These are phyloP conservation scores for Vitis hybrid DNA, from an alignment of 177 flowering plant species.

Conservation along the genomic window DNA sequence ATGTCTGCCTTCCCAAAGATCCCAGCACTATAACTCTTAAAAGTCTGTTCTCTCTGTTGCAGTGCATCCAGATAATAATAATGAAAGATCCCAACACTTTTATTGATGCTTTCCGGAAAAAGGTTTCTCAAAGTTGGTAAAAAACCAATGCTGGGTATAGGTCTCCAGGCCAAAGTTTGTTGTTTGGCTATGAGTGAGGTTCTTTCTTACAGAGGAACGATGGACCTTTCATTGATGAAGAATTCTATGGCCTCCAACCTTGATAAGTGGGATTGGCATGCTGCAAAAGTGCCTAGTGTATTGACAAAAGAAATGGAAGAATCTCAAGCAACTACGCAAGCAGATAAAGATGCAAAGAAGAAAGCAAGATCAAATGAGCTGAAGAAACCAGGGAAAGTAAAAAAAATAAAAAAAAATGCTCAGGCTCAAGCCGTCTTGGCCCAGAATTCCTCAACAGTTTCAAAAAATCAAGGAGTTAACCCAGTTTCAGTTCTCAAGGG, in stretches of 20 bases:
- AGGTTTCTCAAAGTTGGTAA: conserved; percentile 44
- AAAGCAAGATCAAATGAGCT: conserved; percentile 91
- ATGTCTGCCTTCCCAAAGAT: conserved; percentile 31
- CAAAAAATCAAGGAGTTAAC: conserved; percentile 20
- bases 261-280: too few relatives aligned
- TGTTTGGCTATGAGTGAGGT: conserved; percentile 41
- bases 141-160: conserved; percentile 52
- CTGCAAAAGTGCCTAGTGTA: too few relatives aligned
- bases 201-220: conserved; percentile 33
- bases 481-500: conserved; percentile 27
- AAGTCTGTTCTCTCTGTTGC: conserved; percentile 30
- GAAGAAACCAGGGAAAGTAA: conserved; percentile 80
- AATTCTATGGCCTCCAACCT: conserved; percentile 41
- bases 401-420: conserved; percentile 57
- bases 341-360: conserved; percentile 95
- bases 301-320: too few relatives aligned
- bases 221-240: conserved; percentile 70
- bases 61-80: conserved; percentile 28
- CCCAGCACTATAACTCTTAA: conserved; percentile 26
- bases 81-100: background rate
- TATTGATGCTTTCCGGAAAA: conserved; percentile 25
- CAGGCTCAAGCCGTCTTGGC: conserved; percentile 52
- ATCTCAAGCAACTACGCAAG: conserved; percentile 33
- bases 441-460: conserved; percentile 24
- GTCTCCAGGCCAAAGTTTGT: conserved; percentile 34